These are phyloP conservation scores for Lachancea mirantina DNA, from an alignment of 805 yeast species.

Conservation along the genomic window DNA sequence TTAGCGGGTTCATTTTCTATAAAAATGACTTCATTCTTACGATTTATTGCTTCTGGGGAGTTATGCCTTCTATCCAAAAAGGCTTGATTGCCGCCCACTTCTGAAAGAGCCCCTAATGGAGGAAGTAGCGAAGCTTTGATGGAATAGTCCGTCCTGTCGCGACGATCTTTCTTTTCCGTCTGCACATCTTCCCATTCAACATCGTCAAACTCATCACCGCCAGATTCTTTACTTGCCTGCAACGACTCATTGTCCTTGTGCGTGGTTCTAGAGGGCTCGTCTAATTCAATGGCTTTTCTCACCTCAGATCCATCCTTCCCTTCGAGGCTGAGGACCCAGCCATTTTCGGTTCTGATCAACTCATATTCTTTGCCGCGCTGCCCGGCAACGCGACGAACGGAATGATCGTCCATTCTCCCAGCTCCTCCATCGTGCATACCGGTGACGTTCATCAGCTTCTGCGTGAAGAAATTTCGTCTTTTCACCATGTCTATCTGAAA, in stretches of 20 bases:
- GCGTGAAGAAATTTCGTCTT: slow-evolving; percentile 85
- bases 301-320: slow-evolving; percentile 36
- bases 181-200: slow-evolving; percentile 71
- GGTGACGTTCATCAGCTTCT: slow-evolving; percentile 70
- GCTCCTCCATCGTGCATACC: slow-evolving; percentile 61
- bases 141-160: slow-evolving; percentile 31
- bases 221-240: slow-evolving; percentile 19
- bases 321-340: slow-evolving; percentile 70
- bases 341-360: slow-evolving; percentile 67
- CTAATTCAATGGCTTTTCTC: slow-evolving; percentile 45
- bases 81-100: slow-evolving; percentile 23
- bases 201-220: slow-evolving; percentile 33
- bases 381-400: slow-evolving; percentile 59
- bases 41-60: slow-evolving; percentile 2
- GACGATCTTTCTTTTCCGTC: slow-evolving; percentile 22
- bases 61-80: slow-evolving; percentile 26
- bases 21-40: slow-evolving; percentile 11
- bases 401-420: slow-evolving; percentile 30
- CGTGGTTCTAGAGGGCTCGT: slow-evolving; percentile 24
- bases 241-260: slow-evolving; percentile 11
- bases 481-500: slow-evolving; percentile 92
- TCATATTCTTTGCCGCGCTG: slow-evolving; percentile 73
- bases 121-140: slow-evolving; percentile 37
- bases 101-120: slow-evolving; percentile 14
- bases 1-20: not conserved